Conservation (phyloP, 805 yeast genomes). For the Lipomyces kockii region DNA sequence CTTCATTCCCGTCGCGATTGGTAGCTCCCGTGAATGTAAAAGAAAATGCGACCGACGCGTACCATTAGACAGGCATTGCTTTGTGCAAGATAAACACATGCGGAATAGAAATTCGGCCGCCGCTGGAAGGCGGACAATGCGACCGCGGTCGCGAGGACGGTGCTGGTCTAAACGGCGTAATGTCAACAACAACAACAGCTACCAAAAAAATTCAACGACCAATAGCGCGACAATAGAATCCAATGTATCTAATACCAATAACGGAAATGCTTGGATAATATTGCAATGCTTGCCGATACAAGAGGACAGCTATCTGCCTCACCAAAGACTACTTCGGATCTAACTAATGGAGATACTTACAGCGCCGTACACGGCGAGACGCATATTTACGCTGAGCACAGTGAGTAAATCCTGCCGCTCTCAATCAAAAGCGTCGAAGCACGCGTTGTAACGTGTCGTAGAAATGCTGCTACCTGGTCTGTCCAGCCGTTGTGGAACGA, state of each 20-base stretch:
- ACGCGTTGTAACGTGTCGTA: background rate
- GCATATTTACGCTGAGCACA: slow-evolving; percentile 32
- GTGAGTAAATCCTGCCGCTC: background rate
- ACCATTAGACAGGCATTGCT: slow-evolving; percentile 57
- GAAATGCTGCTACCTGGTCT: background rate
- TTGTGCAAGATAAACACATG: slow-evolving; percentile 56
- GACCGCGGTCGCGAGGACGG: slow-evolving; percentile 47
- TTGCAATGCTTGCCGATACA: no score
- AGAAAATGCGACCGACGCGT: slow-evolving; percentile 30
- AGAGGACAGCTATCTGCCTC: no score
- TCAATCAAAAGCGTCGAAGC: background rate
- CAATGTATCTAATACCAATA: background rate
- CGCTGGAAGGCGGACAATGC: slow-evolving; percentile 48
- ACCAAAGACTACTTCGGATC: background rate
- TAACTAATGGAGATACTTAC: slow-evolving; percentile 27
- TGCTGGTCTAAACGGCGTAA: slow-evolving; percentile 43
- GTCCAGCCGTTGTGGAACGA: no score
- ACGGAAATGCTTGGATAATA: no score
- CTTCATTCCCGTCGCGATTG: no score
- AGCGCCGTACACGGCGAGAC: slow-evolving; percentile 39
- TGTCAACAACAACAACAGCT: slow-evolving; percentile 6
- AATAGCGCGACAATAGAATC: background rate
- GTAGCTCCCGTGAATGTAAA: slow-evolving; percentile 19
- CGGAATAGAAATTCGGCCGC: slow-evolving; percentile 57
- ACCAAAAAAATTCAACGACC: no score